Percentiles rank a stretch among this genome's conserved stretches.
Conservation (phyloP, 768 basidiomycete species). For the Collybiopsis confluens region DNA sequence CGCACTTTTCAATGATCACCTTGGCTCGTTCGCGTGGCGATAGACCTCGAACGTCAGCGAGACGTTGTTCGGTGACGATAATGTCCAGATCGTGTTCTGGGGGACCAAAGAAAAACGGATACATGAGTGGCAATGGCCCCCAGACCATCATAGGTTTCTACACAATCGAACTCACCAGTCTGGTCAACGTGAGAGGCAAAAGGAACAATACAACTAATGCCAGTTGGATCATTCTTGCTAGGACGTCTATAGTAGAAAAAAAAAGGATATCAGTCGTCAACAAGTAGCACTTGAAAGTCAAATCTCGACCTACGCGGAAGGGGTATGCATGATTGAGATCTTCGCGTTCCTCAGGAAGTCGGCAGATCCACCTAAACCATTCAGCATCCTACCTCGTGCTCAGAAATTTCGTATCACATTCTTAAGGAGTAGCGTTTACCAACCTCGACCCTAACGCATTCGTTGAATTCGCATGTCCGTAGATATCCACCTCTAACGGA, state of each 20-base stretch:
- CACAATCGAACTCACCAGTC: conserved; percentile 28
- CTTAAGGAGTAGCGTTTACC: neutral
- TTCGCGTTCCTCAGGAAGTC: conserved; percentile 48
- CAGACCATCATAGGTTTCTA: neutral
- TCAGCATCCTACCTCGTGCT: conserved; percentile 44
- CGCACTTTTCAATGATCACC: conserved; percentile 43
- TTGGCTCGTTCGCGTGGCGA: conserved; percentile 43
- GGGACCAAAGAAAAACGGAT: neutral
- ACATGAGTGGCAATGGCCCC: too few relatives aligned
- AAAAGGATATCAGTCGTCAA: too few relatives aligned
- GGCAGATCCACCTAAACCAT: conserved; percentile 44
- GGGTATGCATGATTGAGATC: conserved; percentile 48
- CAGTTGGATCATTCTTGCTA: conserved; percentile 43
- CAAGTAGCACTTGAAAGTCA: neutral
- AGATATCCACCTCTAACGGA: conserved; percentile 47
- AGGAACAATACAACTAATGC: conserved; percentile 46
- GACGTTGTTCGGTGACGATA: conserved; percentile 44
- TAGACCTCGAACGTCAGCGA: conserved; percentile 43
- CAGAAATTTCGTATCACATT: too few relatives aligned
- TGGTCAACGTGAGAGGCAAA: conserved; percentile 46
- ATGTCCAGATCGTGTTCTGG: conserved; percentile 47
- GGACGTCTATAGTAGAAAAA: conserved; percentile 27
- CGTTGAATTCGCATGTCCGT: conserved; percentile 47
- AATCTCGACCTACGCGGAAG: conserved; percentile 27
- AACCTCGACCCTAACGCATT: conserved; percentile 40